These are phyloP conservation scores for Leucoagaricus sp. DNA, from an alignment of 1,284 basidiomycete genomes.

Conservation along the genomic window DNA sequence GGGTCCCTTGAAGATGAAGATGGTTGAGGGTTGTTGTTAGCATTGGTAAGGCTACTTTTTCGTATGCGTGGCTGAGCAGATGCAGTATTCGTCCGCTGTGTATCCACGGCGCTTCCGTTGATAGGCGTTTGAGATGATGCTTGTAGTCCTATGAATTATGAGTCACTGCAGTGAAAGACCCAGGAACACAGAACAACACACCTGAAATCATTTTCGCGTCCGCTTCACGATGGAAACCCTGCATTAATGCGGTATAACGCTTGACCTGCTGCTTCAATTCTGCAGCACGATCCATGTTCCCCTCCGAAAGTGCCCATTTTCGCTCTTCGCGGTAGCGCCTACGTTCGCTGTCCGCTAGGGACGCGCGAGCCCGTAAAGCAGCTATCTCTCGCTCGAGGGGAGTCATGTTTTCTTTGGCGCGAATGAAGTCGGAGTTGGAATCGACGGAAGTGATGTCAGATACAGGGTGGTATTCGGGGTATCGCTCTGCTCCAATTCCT, in stretches of 20 bases:
- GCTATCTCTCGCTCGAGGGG: conserved; percentile 71
- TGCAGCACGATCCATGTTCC: conserved; percentile 67
- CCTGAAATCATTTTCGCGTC: conserved; percentile 72
- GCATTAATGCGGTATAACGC: conserved; percentile 74
- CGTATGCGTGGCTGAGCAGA: conserved; percentile 3
- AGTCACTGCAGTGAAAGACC: background rate
- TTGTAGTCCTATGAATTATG: conserved; percentile 1
- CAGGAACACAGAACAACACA: conserved; percentile 30
- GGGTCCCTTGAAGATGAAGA: background rate
- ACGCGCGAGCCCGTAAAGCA: conserved; percentile 69
- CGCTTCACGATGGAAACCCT: conserved; percentile 77
- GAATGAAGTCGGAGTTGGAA: conserved; percentile 61
- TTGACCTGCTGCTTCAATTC: conserved; percentile 83
- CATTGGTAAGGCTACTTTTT: conserved; percentile 8
- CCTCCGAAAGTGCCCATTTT: conserved; percentile 79
- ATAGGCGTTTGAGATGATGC: background rate
- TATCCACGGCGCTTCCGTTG: background rate
- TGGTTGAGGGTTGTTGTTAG: conserved; percentile 1
- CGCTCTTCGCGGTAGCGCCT: conserved; percentile 79
- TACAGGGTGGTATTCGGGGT: conserved; percentile 32
- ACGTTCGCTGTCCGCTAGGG: conserved; percentile 77
- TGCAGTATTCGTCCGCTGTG: conserved; percentile 1
- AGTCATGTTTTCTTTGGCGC: conserved; percentile 57
- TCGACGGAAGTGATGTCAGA: conserved; percentile 60
- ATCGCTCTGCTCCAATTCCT: conserved; percentile 28